These are phyloP conservation scores for carrot (Daucus carota) DNA, from an alignment of 129 eudicot genomes.

Conservation along the genomic window DH1_v3.0 NC_030387.2:30462001-30462500, in stretches of 20 bases:
- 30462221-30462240: conserved; percentile 91
- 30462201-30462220: conserved; percentile 85
- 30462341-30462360: conserved; percentile 76
- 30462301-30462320: conserved; percentile 67
- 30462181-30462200: conserved; percentile 86
- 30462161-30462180: conserved; percentile 85
- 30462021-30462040: background rate
- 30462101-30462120: conserved; percentile 58
- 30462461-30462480: background rate
- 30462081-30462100: background rate
- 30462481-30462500: conserved; percentile 23
- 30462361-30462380: conserved; percentile 87
- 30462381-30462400: conserved; percentile 83
- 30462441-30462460: background rate
- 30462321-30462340: conserved; percentile 96
- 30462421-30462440: background rate
- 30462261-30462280: conserved; percentile 58
- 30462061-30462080: background rate
- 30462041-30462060: background rate
- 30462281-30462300: conserved; percentile 85
- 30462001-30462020: background rate
- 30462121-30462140: conserved; percentile 82
- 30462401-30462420: conserved; percentile 89
- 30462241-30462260: conserved; percentile 80
- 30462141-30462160: conserved; percentile 96